Evolutionary conservation across 352 stramenopile species (phyloP), one percentile per base, ranked within the genome.

Genomic region (Phytopythium vexans): DNA sequence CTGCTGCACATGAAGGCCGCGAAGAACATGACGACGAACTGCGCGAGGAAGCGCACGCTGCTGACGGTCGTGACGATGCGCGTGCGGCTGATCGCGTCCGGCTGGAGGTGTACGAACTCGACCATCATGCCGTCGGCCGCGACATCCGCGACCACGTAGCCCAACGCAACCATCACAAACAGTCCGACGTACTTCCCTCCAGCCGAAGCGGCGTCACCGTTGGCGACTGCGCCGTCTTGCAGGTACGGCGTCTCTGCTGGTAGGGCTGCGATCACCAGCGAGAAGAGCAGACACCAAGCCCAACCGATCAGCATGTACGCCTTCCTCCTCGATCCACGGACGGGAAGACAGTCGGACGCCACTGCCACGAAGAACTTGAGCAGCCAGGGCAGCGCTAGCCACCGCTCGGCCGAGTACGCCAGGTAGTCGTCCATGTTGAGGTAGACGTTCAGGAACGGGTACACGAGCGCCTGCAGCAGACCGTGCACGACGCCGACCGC

Each of bases 391-490:
- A 91, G 35, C 33, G 76, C 60, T 11, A 91, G 64, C 58, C 79
- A 73, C 5, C 68, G 44, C 49, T 88, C 74, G 0, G 73, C 77
- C 8, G 77, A 60, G 37, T 74, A 67, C 8, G 77, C 77, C 36
- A 78, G 62, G 49, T 86, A 86, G 54, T 85, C 77, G 36, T 74
- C 66, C 73, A 88, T 82, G 62, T 90, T 88, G 27, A 90, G 59
- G 56, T 86, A 88, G 21, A 81, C 71, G 46, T 86, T 88, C 55
- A 91, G 59, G 44, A 86, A 86, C 39, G 81, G 77, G 34, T 91
- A 91, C 45, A 74, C 40, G 11, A 85, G 32, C 16, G 72, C 58
- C 55, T 84, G 74, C 33, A 87, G 64, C 8, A 89, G 61, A n/a
- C 66, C 81, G 27, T 88, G 66, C 0, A 82, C 54, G 35, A 66